A percentile compares a stretch with the other conserved stretches of the same genome.
Conservation (phyloP, 2,329 filamentous ascomycete species). For the Exophiala sideris region DNA sequence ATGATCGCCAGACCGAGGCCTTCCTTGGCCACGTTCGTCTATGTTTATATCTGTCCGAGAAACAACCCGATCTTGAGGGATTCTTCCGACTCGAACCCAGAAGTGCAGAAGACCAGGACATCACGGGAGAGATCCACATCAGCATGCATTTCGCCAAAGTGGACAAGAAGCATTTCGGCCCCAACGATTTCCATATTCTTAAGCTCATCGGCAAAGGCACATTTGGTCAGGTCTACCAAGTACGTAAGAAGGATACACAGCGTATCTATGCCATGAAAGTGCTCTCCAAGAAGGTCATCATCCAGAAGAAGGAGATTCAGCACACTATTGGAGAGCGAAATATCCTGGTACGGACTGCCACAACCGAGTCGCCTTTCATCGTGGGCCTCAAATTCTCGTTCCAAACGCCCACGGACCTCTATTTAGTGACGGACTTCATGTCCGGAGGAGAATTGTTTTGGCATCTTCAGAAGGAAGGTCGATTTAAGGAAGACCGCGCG, state of each 20-base stretch:
- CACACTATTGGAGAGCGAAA: constrained; percentile 97
- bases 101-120: constrained; percentile 72
- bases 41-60: constrained; percentile 65
- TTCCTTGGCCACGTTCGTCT: constrained; percentile 90
- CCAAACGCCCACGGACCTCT: constrained; percentile 93
- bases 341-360: constrained; percentile 93
- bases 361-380: constrained; percentile 93
- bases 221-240: constrained; percentile 97
- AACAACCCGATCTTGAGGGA: constrained; percentile 69
- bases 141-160: constrained; percentile 81
- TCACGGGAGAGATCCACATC: constrained; percentile 82
- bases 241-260: constrained; percentile 92
- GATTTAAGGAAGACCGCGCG: constrained; percentile 88
- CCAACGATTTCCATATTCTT: constrained; percentile 91
- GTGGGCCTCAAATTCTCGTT: constrained; percentile 98
- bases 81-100: constrained; percentile 83
- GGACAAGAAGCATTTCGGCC: constrained; percentile 87
- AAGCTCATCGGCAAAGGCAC: constrained; percentile 97
- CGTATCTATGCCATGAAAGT: constrained; percentile 99
- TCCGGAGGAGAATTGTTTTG: constrained; percentile 97
- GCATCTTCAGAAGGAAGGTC: constrained; percentile 95
- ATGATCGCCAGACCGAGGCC: constrained; percentile 83
- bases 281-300: constrained; percentile 97
- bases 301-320: constrained; percentile 98
- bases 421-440: constrained; percentile 99